These are phyloP conservation scores for Sphaerulina musiva DNA, from an alignment of 2,329 filamentous ascomycete species.

Conservation along the genomic window DNA sequence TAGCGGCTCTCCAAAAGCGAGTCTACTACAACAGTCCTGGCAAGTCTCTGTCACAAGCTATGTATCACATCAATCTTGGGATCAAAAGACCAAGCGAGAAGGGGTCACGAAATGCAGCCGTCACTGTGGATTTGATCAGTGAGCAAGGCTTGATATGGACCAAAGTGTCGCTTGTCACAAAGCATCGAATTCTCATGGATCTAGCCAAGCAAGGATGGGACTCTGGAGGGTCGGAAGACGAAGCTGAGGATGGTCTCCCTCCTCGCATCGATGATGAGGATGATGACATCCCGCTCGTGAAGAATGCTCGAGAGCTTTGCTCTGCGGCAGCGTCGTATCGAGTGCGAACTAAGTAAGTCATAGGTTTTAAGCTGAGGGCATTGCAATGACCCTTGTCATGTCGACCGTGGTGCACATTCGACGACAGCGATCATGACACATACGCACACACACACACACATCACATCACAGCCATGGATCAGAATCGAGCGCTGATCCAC, in stretches of 20 bases:
- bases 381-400: too few relatives aligned
- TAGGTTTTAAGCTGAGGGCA: too few relatives aligned
- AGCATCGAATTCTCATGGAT: conserved; percentile 59
- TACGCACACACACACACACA: too few relatives aligned
- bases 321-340: conserved; percentile 52
- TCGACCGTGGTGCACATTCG: too few relatives aligned
- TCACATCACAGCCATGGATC: too few relatives aligned
- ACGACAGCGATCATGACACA: too few relatives aligned
- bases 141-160: conserved; percentile 60
- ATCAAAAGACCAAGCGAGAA: conserved; percentile 14
- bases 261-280: conserved; percentile 45
- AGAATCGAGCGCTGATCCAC: too few relatives aligned
- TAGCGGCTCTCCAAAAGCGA: conserved; percentile 53
- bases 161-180: conserved; percentile 60
- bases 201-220: conserved; percentile 63
- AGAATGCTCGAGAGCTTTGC: conserved; percentile 53
- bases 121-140: conserved; percentile 58
- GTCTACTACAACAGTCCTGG: conserved; percentile 42
- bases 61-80: conserved; percentile 28
- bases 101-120: conserved; percentile 23
- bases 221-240: conserved; percentile 42
- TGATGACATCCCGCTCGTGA: conserved; percentile 52
- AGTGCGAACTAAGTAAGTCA: conserved; percentile 44
- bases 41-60: conserved; percentile 22
- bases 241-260: conserved; percentile 36